Conservation (phyloP, 2,329 filamentous ascomycete genomes). For the Fusarium ambrosium region DNA sequence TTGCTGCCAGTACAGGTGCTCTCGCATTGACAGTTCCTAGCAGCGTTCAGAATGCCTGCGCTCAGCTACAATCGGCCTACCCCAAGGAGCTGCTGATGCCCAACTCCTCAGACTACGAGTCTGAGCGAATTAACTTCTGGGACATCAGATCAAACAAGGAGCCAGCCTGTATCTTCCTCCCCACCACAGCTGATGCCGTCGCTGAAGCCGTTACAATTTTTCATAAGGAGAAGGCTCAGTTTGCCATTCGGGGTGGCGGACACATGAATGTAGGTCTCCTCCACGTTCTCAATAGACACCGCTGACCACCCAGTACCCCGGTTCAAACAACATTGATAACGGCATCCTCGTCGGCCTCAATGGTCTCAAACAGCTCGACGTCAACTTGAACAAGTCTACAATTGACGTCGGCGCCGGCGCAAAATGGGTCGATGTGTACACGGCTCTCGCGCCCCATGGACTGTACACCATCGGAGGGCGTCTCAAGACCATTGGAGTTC, state of each 20-base stretch:
- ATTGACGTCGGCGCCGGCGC: slow-evolving; percentile 22
- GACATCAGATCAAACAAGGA: neutral
- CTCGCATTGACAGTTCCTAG: neutral
- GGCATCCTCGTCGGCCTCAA: slow-evolving; percentile 19
- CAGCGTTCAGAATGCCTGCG: neutral
- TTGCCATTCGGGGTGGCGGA: slow-evolving; percentile 33
- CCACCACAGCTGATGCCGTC: neutral
- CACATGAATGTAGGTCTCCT: slow-evolving; percentile 23
- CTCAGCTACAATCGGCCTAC: neutral
- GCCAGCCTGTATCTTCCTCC: neutral
- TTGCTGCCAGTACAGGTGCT: neutral
- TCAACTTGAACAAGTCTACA: slow-evolving; percentile 13
- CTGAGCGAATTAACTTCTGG: neutral
- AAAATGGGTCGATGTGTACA: slow-evolving; percentile 47
- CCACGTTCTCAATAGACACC: neutral
- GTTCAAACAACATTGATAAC: slow-evolving; percentile 33
- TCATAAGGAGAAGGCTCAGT: slow-evolving; percentile 2
- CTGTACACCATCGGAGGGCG: slow-evolving; percentile 48
- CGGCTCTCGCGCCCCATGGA: slow-evolving; percentile 37
- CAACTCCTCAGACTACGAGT: neutral
- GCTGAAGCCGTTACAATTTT: neutral
- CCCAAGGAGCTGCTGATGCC: neutral
- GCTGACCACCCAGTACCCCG: neutral
- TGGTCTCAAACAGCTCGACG: slow-evolving; percentile 8
- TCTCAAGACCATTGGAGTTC: slow-evolving; percentile 47